phyloP scores from a whole-genome alignment of 129 eudicot species.

The Rutidosis leptorrhynchoides region DNA sequence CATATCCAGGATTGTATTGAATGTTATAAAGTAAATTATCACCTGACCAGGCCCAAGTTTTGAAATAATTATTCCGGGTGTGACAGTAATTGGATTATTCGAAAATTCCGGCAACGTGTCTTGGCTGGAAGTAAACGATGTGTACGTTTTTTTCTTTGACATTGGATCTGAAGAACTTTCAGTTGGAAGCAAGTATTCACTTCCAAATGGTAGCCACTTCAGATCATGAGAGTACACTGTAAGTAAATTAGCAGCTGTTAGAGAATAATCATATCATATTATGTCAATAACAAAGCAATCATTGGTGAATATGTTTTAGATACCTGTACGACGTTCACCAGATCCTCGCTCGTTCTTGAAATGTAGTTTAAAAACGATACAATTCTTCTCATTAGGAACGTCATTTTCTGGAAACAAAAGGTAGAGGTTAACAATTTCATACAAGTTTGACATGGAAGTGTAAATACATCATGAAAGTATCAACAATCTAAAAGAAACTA shows the following conservation, averaged over 20 bases:
- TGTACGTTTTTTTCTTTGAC: conserved; percentile 61
- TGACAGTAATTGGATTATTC: conserved; percentile 54
- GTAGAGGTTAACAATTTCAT: conserved; percentile 13
- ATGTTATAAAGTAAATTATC: conserved; percentile 6
- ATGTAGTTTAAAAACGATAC: conserved; percentile 82
- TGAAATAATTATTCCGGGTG: conserved; percentile 52
- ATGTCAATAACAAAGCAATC: conserved; percentile 3
- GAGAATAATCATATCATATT: background rate
- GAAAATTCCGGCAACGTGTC: conserved; percentile 62
- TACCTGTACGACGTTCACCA: conserved; percentile 62
- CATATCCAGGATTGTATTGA: background rate
- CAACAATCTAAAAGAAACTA: background rate
- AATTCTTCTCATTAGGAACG: conserved; percentile 75
- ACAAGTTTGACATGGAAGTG: background rate
- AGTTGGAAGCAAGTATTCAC: conserved; percentile 50
- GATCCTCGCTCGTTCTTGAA: conserved; percentile 49
- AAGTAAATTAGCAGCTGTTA: background rate
- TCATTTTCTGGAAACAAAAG: conserved; percentile 52
- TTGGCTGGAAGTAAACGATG: conserved; percentile 70
- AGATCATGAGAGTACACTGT: conserved; percentile 68
- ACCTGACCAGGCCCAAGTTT: conserved; percentile 94
- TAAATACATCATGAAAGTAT: conserved; percentile 5
- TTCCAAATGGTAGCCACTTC: conserved; percentile 82
- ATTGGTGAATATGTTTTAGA: background rate
- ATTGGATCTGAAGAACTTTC: conserved; percentile 45